Conservation (phyloP, 2,329 filamentous ascomycete species). For the Endoconidiophora polonica region DNA sequence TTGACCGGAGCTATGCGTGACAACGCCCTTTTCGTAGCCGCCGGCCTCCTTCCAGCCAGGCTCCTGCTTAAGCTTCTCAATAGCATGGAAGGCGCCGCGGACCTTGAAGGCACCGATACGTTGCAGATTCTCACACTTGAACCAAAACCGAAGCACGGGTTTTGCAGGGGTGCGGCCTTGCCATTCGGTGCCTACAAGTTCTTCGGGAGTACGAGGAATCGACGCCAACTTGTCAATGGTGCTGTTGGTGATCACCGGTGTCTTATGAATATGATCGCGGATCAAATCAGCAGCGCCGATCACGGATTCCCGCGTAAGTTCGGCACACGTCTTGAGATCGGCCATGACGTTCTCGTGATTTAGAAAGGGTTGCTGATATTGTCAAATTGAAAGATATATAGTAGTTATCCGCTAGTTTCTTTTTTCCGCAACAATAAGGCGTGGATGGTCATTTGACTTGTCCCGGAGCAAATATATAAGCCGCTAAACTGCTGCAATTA, state of each 20-base stretch:
- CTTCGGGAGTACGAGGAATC: slow-evolving; percentile 39
- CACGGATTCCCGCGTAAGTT: slow-evolving; percentile 58
- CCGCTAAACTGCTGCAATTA: too few species aligned
- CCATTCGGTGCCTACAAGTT: slow-evolving; percentile 39
- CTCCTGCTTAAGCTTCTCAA: slow-evolving; percentile 49
- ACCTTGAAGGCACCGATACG: slow-evolving; percentile 85
- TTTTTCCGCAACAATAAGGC: too few species aligned
- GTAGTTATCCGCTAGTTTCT: too few species aligned
- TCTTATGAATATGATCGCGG: slow-evolving; percentile 59
- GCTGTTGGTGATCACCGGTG: slow-evolving; percentile 64
- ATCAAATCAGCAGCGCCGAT: slow-evolving; percentile 56
- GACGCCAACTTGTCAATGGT: slow-evolving; percentile 64
- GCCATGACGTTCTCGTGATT: slow-evolving; percentile 27
- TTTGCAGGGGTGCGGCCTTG: slow-evolving; percentile 41
- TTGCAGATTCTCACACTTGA: slow-evolving; percentile 94
- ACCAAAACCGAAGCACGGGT: slow-evolving; percentile 60
- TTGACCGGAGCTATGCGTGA: slow-evolving; percentile 76
- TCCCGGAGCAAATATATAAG: too few species aligned
- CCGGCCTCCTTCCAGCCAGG: slow-evolving; percentile 43
- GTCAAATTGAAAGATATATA: too few species aligned
- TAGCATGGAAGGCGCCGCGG: slow-evolving; percentile 75
- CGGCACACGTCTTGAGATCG: slow-evolving; percentile 35
- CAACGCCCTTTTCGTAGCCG: slow-evolving; percentile 51
- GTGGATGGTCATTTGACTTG: too few species aligned
- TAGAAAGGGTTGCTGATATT: too few species aligned